Percentiles rank a stretch among this genome's conserved stretches.
These are phyloP conservation scores for Trapa incisa DNA, from an alignment of 345 rosid species.

Conservation along the genomic window DNA sequence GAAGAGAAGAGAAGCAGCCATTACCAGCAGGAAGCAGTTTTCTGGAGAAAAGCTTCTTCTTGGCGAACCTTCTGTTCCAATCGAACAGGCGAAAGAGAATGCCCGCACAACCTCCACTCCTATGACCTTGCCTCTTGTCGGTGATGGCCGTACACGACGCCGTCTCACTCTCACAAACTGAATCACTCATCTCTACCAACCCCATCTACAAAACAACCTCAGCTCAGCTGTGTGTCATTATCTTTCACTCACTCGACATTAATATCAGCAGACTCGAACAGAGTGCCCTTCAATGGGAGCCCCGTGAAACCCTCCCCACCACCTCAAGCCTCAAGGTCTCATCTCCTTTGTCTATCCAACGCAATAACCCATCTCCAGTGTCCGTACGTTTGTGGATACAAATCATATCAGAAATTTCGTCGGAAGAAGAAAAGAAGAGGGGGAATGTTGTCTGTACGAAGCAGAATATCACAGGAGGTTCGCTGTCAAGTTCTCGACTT, in stretches of 20 bases:
- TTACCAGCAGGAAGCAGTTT: constrained; percentile 56
- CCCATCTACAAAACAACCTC: not conserved
- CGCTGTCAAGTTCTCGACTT: not conserved
- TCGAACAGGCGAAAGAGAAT: constrained; percentile 82
- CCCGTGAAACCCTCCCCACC: not conserved
- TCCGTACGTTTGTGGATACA: not conserved
- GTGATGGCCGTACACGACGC: constrained; percentile 45
- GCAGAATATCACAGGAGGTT: not conserved
- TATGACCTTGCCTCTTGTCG: constrained; percentile 44
- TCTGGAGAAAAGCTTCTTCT: constrained; percentile 67
- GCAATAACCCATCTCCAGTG: not conserved
- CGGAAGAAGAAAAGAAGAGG: not conserved
- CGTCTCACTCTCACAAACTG: constrained; percentile 19
- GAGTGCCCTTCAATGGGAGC: not conserved
- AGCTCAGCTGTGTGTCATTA: not conserved
- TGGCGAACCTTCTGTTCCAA: constrained; percentile 74
- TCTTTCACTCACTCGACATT: not conserved
- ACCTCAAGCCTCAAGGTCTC: not conserved
- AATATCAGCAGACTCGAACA: not conserved
- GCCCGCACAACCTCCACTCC: constrained; percentile 77
- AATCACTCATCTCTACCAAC: not conserved
- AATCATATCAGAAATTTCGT: not conserved
- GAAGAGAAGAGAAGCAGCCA: not conserved
- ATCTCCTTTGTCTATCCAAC: not conserved
- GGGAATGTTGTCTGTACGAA: too few relatives aligned